Evolutionary conservation across 2,329 filamentous ascomycete species (phyloP).

Genomic region (Clonostachys byssicola): DNA sequence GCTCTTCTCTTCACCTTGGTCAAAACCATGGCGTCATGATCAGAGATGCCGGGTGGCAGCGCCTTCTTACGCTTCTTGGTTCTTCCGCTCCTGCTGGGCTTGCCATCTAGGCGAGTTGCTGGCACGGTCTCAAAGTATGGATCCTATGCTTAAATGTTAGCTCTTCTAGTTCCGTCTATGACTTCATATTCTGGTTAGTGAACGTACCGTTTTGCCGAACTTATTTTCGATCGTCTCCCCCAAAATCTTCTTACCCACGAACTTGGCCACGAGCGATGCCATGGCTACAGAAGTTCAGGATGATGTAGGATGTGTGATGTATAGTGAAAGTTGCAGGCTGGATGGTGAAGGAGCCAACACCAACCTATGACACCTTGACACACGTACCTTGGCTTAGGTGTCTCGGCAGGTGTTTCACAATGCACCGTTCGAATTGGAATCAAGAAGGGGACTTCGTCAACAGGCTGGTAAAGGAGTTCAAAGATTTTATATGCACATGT

Average conservation of each 20-base stretch:
- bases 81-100: constrained; percentile 54
- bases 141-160: constrained; percentile 51
- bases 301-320: too few relatives aligned
- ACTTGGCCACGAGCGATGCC: constrained; percentile 48
- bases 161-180: background rate
- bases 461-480: too few relatives aligned
- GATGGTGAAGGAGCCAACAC: too few relatives aligned
- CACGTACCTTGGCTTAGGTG: too few relatives aligned
- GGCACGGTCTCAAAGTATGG: constrained; percentile 84
- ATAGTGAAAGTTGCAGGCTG: too few relatives aligned
- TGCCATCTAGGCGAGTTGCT: constrained; percentile 64
- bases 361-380: too few relatives aligned
- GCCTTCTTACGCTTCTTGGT: constrained; percentile 83
- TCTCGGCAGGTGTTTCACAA: too few relatives aligned
- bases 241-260: constrained; percentile 52
- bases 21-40: constrained; percentile 76
- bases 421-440: too few relatives aligned
- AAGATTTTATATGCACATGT: too few relatives aligned
- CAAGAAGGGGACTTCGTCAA: too few relatives aligned
- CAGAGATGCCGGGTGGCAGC: constrained; percentile 75
- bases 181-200: background rate
- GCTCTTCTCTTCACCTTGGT: constrained; percentile 83
- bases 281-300: constrained; percentile 23
- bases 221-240: constrained; percentile 53
- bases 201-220: constrained; percentile 49